Base-by-base conservation (phyloP, 768 basidiomycete species). In the Hypholoma sublateritium region DNA sequence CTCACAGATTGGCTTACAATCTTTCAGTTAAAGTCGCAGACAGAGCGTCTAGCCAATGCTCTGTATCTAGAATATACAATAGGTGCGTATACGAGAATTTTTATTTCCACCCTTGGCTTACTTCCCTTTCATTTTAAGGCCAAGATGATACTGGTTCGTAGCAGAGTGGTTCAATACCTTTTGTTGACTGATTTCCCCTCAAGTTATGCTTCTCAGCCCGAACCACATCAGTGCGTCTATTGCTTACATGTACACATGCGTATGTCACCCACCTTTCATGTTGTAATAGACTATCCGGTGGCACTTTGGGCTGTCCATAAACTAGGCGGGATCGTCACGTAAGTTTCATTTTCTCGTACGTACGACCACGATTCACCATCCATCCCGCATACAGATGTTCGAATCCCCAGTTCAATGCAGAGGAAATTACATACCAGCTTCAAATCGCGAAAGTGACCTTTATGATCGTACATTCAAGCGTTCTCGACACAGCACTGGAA, bases 301-400 rank as follows among this genome's bases (percentile, higher is more conserved):
- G 74, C 72, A 21, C 66, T 79, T 4, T 85, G 84, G 83, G 81
- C 81, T 12, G 63, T 77, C 13, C 80, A 81, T 57, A 68, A 74
- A 51, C 70, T 85, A 6, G 82, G 83, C 50, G 81, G 70, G 32
- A 74, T 81, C 58, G 72, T 83, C 51, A 79, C 80, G 83, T 84
- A 67, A 50, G 76, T 56, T 19, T 28, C n/a, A 11, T 25, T 34
- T 5, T 34, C 25, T 19, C 16, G 19, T 17, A 21, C 44, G 17
- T 58, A 9, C 39, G 17, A 21, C 41, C 3, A 14, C 24, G 24
- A 14, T 19, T 22, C 9, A 25, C 9, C 4, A 1, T n/a, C 34
- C 49, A 52, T 25, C 25, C 16, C 39, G 67, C 56, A 41, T 58
- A 65, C 51, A 83, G 82, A 35, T 79, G 77, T 55, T 82, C 84